Percentiles rank a stretch among this genome's conserved stretches.
Conservation (phyloP, 768 basidiomycete species). For the Dentipellis sp. region DNA sequence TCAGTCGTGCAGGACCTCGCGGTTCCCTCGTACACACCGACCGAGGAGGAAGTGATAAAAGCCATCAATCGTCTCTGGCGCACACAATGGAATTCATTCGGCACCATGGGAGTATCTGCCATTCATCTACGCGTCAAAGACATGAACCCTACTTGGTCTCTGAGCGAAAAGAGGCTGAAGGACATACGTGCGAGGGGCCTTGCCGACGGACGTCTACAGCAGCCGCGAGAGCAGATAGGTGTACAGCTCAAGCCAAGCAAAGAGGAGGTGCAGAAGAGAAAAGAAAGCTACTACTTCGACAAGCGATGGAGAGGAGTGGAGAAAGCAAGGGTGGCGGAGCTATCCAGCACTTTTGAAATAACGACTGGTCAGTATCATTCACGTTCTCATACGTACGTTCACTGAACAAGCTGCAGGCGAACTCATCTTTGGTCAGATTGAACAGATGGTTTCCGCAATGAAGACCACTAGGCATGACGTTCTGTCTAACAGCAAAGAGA, state of each 20-base stretch:
- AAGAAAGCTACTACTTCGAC: not conserved
- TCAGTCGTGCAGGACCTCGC: too few relatives aligned
- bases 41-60: not conserved
- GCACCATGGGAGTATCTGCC: not conserved
- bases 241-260: not conserved
- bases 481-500: not conserved
- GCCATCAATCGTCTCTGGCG: not conserved
- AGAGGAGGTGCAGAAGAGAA: not conserved
- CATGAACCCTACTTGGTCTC: not conserved
- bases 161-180: not conserved
- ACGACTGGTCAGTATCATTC: not conserved
- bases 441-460: conserved; percentile 10
- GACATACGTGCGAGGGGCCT: not conserved
- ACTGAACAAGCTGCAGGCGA: conserved; percentile 3
- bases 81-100: not conserved
- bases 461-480: conserved; percentile 7
- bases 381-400: not conserved
- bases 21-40: not conserved
- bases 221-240: not conserved
- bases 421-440: conserved; percentile 11
- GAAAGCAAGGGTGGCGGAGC: not conserved
- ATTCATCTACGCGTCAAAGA: not conserved
- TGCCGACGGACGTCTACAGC: not conserved
- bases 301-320: not conserved
- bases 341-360: not conserved